Conservation (phyloP, 331 rosid species). For the Arachis monticola region DNA sequence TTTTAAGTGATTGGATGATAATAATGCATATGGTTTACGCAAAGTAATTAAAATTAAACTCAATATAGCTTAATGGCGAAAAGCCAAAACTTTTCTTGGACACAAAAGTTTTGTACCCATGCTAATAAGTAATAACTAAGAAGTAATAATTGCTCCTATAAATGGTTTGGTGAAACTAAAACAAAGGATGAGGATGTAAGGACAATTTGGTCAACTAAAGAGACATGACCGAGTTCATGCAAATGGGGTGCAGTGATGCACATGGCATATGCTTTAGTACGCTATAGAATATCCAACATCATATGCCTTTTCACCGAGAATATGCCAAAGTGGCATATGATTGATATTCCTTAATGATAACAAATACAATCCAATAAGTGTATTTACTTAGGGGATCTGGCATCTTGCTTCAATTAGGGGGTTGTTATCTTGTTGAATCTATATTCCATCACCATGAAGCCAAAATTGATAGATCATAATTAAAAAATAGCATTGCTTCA, state of each 20-base stretch:
- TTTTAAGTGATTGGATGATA: background rate
- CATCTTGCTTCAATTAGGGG: conserved; percentile 30
- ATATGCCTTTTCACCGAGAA: conserved; percentile 55
- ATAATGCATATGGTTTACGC: background rate
- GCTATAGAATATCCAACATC: conserved; percentile 72
- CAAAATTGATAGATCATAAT: conserved; percentile 1
- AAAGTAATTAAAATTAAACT: background rate
- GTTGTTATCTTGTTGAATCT: background rate
- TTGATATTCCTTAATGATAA: conserved; percentile 37
- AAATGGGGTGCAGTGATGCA: background rate
- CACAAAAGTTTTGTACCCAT: conserved; percentile 2
- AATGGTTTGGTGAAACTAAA: background rate
- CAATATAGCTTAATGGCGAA: conserved; percentile 11
- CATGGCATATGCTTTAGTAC: conserved; percentile 53
- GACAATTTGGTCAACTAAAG: conserved; percentile 41
- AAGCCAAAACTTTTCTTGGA: conserved; percentile 1
- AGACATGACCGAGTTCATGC: background rate
- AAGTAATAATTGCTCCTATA: background rate
- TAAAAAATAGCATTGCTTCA: background rate
- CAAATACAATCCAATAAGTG: conserved; percentile 10
- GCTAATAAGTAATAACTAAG: background rate
- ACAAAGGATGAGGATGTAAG: background rate
- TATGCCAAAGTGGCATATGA: conserved; percentile 58
- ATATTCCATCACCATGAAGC: conserved; percentile 2
- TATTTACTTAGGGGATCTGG: background rate